Percentiles rank a stretch among this genome's conserved stretches.
These are phyloP conservation scores for Claviceps quebecensis DNA, from an alignment of 2,329 filamentous ascomycete species.

Conservation along the genomic window DNA sequence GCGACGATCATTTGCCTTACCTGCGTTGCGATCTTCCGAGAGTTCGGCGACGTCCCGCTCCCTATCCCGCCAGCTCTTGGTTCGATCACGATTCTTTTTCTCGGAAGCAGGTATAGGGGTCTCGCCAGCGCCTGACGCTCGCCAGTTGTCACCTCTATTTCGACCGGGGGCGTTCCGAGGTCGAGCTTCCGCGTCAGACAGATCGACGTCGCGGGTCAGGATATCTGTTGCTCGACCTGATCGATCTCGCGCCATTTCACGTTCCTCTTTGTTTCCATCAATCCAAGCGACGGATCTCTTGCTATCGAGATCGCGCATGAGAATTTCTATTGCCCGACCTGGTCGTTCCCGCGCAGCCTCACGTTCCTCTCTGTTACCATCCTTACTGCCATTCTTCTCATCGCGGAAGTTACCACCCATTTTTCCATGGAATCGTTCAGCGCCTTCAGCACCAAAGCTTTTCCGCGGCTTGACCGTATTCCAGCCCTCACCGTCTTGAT, in stretches of 20 bases:
- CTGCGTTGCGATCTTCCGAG: slow-evolving; percentile 43
- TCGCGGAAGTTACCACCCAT: slow-evolving; percentile 39
- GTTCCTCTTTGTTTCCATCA: slow-evolving; percentile 36
- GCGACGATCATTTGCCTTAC: slow-evolving; percentile 30
- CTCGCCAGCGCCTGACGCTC: slow-evolving; percentile 38
- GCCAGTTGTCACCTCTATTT: slow-evolving; percentile 62
- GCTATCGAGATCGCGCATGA: slow-evolving; percentile 32
- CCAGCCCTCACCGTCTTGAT: slow-evolving; percentile 58
- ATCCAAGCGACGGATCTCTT: slow-evolving; percentile 10
- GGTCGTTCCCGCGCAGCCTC: slow-evolving; percentile 36
- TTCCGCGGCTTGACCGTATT: slow-evolving; percentile 60
- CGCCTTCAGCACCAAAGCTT: slow-evolving; percentile 58
- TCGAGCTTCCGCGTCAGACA: slow-evolving; percentile 38
- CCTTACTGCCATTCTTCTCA: slow-evolving; percentile 24
- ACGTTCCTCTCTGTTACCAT: slow-evolving; percentile 36
- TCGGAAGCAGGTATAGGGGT: slow-evolving; percentile 14
- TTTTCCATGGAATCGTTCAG: slow-evolving; percentile 54
- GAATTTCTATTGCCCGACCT: slow-evolving; percentile 35
- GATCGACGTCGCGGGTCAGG: slow-evolving; percentile 34
- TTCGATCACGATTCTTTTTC: slow-evolving; percentile 40
- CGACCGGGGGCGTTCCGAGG: slow-evolving; percentile 51
- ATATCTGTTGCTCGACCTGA: slow-evolving; percentile 35
- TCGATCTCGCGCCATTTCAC: slow-evolving; percentile 36
- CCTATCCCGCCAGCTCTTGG: slow-evolving; percentile 48
- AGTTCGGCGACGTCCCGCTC: slow-evolving; percentile 25